Conservation (phyloP, 805 yeast genomes). For the Middelhovenomyces tepae region DNA sequence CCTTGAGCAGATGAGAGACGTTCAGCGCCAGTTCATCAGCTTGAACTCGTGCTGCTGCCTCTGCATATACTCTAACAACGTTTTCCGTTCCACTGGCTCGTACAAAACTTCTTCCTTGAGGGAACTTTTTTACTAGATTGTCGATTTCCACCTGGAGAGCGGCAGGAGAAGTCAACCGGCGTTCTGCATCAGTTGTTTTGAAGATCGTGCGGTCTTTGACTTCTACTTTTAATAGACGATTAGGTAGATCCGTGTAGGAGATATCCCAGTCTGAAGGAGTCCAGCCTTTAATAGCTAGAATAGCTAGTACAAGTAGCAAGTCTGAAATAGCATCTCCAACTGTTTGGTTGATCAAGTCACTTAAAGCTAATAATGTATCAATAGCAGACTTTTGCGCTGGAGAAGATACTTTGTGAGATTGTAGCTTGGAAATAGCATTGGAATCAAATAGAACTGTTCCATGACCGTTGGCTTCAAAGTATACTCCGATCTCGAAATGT, state of each 20-base stretch:
- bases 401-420: conserved; percentile 30
- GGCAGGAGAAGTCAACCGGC: conserved; percentile 63
- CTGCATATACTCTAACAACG: conserved; percentile 93
- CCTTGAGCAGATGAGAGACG: conserved; percentile 21
- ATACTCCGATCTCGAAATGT: conserved; percentile 80
- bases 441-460: conserved; percentile 85
- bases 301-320: conserved; percentile 63
- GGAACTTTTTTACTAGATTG: conserved; percentile 43
- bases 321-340: conserved; percentile 99
- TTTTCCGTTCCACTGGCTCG: conserved; percentile 98
- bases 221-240: conserved; percentile 66
- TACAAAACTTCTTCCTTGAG: conserved; percentile 76
- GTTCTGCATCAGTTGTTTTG: conserved; percentile 84
- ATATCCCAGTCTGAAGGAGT: conserved; percentile 65
- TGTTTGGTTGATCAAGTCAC: conserved; percentile 80
- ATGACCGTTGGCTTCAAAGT: conserved; percentile 99
- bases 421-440: conserved; percentile 33
- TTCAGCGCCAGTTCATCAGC: conserved; percentile 38
- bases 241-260: conserved; percentile 79
- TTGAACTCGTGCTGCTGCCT: conserved; percentile 50
- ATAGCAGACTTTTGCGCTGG: conserved; percentile 43
- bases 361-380: conserved; percentile 47
- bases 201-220: conserved; percentile 76
- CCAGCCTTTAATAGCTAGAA: conserved; percentile 47
- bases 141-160: conserved; percentile 76